Percentiles rank a stretch among this genome's conserved stretches.
Evolutionary conservation across 352 stramenopile genomes (phyloP).

Genomic region (Globisporangium solare): DNA sequence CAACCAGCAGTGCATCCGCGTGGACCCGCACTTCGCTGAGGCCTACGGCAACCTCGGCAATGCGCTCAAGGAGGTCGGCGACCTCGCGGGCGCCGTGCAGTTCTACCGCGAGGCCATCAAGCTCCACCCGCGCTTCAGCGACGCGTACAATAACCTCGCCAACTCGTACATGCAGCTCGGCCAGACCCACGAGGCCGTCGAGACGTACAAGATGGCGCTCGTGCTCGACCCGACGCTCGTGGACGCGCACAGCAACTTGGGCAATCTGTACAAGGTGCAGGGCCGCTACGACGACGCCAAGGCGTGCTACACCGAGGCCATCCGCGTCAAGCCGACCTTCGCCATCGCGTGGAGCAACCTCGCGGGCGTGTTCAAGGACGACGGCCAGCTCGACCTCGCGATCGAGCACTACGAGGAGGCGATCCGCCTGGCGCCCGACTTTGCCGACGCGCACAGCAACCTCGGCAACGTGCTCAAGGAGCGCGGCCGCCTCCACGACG

Average conservation of each 20-base stretch:
- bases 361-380: constrained; percentile 89
- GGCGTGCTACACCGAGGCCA: constrained; percentile 87
- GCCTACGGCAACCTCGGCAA: constrained; percentile 94
- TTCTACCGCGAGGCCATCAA: constrained; percentile 94
- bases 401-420: constrained; percentile 87
- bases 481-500: constrained; percentile 55
- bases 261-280: constrained; percentile 91
- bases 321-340: constrained; percentile 86
- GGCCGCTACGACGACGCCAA: constrained; percentile 84
- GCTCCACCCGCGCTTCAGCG: constrained; percentile 86
- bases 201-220: constrained; percentile 94
- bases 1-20: constrained; percentile 92
- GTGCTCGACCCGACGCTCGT: constrained; percentile 85
- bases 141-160: constrained; percentile 92
- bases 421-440: constrained; percentile 76
- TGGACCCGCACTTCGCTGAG: constrained; percentile 90
- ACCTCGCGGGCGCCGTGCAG: constrained; percentile 85
- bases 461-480: constrained; percentile 85
- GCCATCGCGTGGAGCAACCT: constrained; percentile 92
- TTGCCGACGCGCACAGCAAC: constrained; percentile 86
- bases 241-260: constrained; percentile 93
- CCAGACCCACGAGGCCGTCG: constrained; percentile 83
- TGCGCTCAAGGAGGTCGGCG: constrained; percentile 92
- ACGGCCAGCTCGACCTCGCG: constrained; percentile 70
- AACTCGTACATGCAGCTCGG: constrained; percentile 91